These are phyloP conservation scores for Phytophthora pistaciae DNA, from an alignment of 352 stramenopile genomes.

Conservation along the genomic window DNA sequence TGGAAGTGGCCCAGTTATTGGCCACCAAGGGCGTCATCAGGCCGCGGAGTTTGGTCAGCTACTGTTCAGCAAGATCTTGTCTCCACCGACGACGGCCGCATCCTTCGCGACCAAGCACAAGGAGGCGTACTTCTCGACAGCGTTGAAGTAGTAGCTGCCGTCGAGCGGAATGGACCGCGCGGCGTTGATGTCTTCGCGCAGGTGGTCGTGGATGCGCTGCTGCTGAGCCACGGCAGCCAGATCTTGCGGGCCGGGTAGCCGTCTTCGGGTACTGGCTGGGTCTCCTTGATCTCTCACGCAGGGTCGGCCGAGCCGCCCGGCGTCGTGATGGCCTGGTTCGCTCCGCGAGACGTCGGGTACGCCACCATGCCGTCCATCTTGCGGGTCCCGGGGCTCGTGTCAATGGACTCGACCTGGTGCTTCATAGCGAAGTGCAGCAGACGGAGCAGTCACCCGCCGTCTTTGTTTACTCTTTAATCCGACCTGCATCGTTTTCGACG, in stretches of 20 bases:
- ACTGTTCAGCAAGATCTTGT: slow-evolving; percentile 52
- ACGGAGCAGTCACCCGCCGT: slow-evolving; percentile 58
- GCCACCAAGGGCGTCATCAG: slow-evolving; percentile 56
- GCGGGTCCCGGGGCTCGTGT: slow-evolving; percentile 31
- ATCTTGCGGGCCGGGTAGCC: slow-evolving; percentile 61
- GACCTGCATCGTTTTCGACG: too few relatives aligned
- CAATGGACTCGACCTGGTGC: slow-evolving; percentile 60
- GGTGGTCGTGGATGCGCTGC: slow-evolving; percentile 51
- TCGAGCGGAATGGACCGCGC: slow-evolving; percentile 54
- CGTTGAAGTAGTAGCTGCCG: slow-evolving; percentile 78
- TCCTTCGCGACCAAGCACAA: slow-evolving; percentile 72
- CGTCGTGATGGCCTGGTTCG: slow-evolving; percentile 52
- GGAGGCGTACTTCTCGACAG: slow-evolving; percentile 65
- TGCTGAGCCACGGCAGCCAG: slow-evolving; percentile 31
- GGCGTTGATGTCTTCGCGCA: slow-evolving; percentile 51
- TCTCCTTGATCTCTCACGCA: slow-evolving; percentile 61
- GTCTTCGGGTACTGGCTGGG: slow-evolving; percentile 42
- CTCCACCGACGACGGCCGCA: slow-evolving; percentile 38
- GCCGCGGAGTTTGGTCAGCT: slow-evolving; percentile 44
- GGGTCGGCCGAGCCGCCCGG: slow-evolving; percentile 18
- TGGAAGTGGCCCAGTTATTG: slow-evolving; percentile 72
- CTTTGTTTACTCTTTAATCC: too few relatives aligned
- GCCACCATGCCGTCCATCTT: slow-evolving; percentile 47
- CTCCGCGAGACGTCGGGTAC: slow-evolving; percentile 67
- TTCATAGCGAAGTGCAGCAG: slow-evolving; percentile 69